phyloP scores from a whole-genome alignment of 2,329 filamentous ascomycete genomes.

The Atkinsonella hypoxylon region DNA sequence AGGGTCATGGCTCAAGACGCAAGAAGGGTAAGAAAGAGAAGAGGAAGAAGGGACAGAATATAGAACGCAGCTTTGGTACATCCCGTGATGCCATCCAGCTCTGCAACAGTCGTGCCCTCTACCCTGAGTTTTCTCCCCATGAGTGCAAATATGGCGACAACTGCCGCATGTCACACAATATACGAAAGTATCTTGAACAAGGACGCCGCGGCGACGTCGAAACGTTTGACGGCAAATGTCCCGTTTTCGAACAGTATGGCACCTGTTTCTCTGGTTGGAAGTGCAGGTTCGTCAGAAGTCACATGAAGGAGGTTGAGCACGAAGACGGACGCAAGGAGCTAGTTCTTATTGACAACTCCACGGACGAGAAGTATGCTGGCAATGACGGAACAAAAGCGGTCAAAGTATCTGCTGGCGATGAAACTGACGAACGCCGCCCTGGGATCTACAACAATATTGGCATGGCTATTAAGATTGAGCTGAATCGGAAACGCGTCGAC shows the following conservation, averaged over 20 bases:
- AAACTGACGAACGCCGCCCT: conserved; percentile 36
- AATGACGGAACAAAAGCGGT: conserved; percentile 3
- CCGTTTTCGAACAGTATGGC: conserved; percentile 65
- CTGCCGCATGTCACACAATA: conserved; percentile 73
- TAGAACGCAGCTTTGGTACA: conserved; percentile 65
- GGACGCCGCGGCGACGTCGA: conserved; percentile 70
- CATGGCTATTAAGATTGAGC: conserved; percentile 56
- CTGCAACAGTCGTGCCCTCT: conserved; percentile 61
- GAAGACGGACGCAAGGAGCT: conserved; percentile 78
- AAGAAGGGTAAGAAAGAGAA: conserved; percentile 32
- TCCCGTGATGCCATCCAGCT: conserved; percentile 68
- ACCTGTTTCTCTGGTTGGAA: conserved; percentile 82
- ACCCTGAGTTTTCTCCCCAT: conserved; percentile 69
- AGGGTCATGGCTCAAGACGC: conserved; percentile 29
- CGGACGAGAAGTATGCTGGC: conserved; percentile 7
- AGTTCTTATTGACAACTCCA: conserved; percentile 44
- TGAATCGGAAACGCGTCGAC: conserved; percentile 59
- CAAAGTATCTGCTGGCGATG: conserved; percentile 17
- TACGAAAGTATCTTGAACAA: conserved; percentile 73
- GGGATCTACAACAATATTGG: conserved; percentile 68
- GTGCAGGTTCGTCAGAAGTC: conserved; percentile 79
- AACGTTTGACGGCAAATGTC: conserved; percentile 68
- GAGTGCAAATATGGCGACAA: conserved; percentile 67
- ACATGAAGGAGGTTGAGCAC: conserved; percentile 67
- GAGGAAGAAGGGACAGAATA: conserved; percentile 61